phyloP scores from a whole-genome alignment of 108 stramenopile genomes.

The Fistulifera solaris region DNA sequence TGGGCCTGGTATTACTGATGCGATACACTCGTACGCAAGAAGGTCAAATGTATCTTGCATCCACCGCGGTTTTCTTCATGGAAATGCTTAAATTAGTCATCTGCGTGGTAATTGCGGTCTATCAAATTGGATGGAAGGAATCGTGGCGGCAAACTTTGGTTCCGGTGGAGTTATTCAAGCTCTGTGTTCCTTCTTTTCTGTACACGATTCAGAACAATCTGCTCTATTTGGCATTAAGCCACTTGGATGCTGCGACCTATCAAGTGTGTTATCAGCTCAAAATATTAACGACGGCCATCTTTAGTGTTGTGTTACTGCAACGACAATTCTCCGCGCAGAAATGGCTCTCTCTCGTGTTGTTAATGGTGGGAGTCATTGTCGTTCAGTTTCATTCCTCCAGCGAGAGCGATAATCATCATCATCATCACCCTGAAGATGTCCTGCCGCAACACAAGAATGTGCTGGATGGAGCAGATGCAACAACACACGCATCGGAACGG shows the following conservation, averaged over 20 bases:
- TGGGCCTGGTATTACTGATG: conserved; percentile 80
- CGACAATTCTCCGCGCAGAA: conserved; percentile 59
- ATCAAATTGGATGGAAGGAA: conserved; percentile 16
- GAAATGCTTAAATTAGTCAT: conserved; percentile 70
- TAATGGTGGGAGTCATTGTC: conserved; percentile 86
- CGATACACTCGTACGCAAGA: conserved; percentile 57
- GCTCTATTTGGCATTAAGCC: conserved; percentile 88
- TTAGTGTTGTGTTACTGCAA: conserved; percentile 84
- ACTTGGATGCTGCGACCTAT: conserved; percentile 95
- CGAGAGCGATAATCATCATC: conserved; percentile 9
- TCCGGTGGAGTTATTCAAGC: conserved; percentile 83
- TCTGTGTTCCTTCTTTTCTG: conserved; percentile 92
- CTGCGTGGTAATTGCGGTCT: conserved; percentile 56
- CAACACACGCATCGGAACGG: conserved; percentile 16
- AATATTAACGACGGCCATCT: conserved; percentile 97
- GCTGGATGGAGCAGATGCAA: conserved; percentile 11
- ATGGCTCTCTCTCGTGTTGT: conserved; percentile 81
- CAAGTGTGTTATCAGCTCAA: conserved; percentile 98
- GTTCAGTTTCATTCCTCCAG: conserved; percentile 74
- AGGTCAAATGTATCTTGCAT: conserved; percentile 66
- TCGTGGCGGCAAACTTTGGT: neutral
- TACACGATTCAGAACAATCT: conserved; percentile 98
- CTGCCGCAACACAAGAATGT: conserved; percentile 4
- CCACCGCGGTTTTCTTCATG: conserved; percentile 82
- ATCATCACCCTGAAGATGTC: neutral